Evolutionary conservation across 306 rosid species (phyloP).

Genomic region (Morella rubra): DNA sequence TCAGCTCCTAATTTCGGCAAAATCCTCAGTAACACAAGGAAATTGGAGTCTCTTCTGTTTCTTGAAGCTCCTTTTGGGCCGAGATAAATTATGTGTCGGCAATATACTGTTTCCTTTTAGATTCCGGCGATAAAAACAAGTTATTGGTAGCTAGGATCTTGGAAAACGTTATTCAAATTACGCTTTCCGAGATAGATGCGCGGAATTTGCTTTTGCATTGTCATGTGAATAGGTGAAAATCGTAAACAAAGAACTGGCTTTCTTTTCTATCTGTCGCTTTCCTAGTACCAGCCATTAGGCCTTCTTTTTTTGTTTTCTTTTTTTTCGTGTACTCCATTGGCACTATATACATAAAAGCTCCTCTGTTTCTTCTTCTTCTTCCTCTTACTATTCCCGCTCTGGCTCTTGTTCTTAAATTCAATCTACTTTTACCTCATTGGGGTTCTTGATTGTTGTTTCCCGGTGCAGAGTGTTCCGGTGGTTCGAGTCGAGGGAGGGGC

Average conservation of each 20-base stretch:
- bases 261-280: slow-evolving; percentile 38
- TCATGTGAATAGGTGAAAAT: slow-evolving; percentile 10
- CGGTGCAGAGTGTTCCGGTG: slow-evolving; percentile 13
- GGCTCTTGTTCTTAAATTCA: not conserved
- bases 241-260: slow-evolving; percentile 36
- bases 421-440: slow-evolving; percentile 8
- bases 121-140: not conserved
- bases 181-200: slow-evolving; percentile 28
- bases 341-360: slow-evolving; percentile 33
- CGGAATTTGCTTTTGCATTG: slow-evolving; percentile 14
- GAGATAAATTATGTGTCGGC: slow-evolving; percentile 32
- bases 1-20: not conserved
- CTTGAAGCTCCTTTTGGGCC: not conserved
- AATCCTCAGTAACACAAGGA: not conserved
- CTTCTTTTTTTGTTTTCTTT: slow-evolving; percentile 15
- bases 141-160: not conserved
- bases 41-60: no score
- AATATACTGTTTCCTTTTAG: slow-evolving; percentile 1
- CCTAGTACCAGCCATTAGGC: slow-evolving; percentile 21
- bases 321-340: slow-evolving; percentile 34
- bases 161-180: slow-evolving; percentile 7
- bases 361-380: slow-evolving; percentile 2
- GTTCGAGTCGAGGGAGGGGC: not conserved
- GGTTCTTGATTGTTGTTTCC: slow-evolving; percentile 9
- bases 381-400: not conserved